Evolutionary conservation across 768 basidiomycete species (phyloP).

Genomic region (Sporobolomyces pararoseus): DNA sequence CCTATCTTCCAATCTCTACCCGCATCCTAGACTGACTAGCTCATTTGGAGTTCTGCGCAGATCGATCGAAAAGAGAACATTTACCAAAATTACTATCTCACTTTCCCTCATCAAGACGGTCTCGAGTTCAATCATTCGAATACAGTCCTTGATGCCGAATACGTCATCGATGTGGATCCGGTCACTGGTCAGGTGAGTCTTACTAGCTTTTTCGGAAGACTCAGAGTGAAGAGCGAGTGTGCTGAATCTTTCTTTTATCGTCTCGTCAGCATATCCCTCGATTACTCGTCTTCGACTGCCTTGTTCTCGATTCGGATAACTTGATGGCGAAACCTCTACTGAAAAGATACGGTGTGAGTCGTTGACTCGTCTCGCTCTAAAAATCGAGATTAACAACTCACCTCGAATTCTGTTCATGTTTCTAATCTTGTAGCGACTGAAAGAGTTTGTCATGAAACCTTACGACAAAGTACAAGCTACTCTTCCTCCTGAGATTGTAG

Average conservation of each 20-base stretch:
- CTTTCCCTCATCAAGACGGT: slow-evolving; percentile 83
- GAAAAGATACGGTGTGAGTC: slow-evolving; percentile 81
- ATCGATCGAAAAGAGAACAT: slow-evolving; percentile 92
- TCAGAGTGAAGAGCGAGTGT: too few species aligned
- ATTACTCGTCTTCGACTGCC: slow-evolving; percentile 85
- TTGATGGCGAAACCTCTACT: slow-evolving; percentile 78
- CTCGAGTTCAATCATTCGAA: slow-evolving; percentile 65
- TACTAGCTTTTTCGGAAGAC: neutral
- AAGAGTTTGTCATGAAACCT: slow-evolving; percentile 76
- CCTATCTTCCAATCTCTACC: neutral
- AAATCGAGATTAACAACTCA: too few species aligned
- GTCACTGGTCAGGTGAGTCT: slow-evolving; percentile 62
- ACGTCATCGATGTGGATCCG: slow-evolving; percentile 84
- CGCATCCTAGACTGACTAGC: neutral
- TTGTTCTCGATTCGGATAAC: slow-evolving; percentile 78
- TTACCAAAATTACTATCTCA: slow-evolving; percentile 67
- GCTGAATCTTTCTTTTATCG: too few species aligned
- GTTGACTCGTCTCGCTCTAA: neutral
- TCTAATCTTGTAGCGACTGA: slow-evolving; percentile 70
- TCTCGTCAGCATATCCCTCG: slow-evolving; percentile 80
- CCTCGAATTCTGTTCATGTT: too few species aligned
- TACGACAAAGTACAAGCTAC: slow-evolving; percentile 66
- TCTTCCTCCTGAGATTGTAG: slow-evolving; percentile 61
- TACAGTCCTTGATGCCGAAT: slow-evolving; percentile 86
- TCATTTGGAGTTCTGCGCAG: slow-evolving; percentile 52